phyloP scores from a whole-genome alignment of 2,329 filamentous ascomycete genomes.

The Penicillium psychrosexuale region DNA sequence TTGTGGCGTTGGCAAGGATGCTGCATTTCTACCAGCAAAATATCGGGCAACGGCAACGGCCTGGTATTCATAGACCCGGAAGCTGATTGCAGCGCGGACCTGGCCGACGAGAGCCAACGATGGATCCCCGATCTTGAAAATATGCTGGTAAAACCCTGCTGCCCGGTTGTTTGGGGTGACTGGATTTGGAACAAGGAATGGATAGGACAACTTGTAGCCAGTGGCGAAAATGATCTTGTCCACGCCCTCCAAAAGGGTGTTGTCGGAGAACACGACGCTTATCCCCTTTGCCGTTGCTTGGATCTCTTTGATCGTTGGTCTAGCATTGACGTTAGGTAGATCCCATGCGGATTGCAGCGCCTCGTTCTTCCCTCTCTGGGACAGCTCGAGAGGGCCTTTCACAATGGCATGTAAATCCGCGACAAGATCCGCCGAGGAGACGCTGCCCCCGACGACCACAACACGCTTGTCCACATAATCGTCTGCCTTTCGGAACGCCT shows the following conservation, averaged over 20 bases:
- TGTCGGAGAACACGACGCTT: slow-evolving; percentile 24
- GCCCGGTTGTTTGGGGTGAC: slow-evolving; percentile 26
- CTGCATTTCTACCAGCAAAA: slow-evolving; percentile 24
- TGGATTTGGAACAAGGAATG: slow-evolving; percentile 26
- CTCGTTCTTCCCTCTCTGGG: slow-evolving; percentile 21
- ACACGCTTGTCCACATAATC: slow-evolving; percentile 39
- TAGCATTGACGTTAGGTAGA: slow-evolving; percentile 23
- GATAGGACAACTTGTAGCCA: slow-evolving; percentile 29
- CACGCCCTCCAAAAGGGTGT: slow-evolving; percentile 12
- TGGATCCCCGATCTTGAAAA: slow-evolving; percentile 30
- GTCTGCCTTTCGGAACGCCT: slow-evolving; percentile 33
- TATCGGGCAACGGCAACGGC: slow-evolving; percentile 30
- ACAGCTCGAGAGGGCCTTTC: slow-evolving; percentile 20
- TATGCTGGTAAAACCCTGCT: slow-evolving; percentile 30
- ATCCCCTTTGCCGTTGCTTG: not conserved
- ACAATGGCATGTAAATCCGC: slow-evolving; percentile 26
- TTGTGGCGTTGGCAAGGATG: slow-evolving; percentile 16
- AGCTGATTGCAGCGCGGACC: slow-evolving; percentile 28
- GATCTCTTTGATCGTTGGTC: slow-evolving; percentile 18
- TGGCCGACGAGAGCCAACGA: slow-evolving; percentile 31
- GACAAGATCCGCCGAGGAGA: slow-evolving; percentile 30
- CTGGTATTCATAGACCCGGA: slow-evolving; percentile 33
- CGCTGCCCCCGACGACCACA: slow-evolving; percentile 29
- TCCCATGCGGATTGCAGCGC: slow-evolving; percentile 20
- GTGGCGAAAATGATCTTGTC: slow-evolving; percentile 35